Conservation (phyloP, 805 yeast genomes). For the Saturnispora silvae region DNA sequence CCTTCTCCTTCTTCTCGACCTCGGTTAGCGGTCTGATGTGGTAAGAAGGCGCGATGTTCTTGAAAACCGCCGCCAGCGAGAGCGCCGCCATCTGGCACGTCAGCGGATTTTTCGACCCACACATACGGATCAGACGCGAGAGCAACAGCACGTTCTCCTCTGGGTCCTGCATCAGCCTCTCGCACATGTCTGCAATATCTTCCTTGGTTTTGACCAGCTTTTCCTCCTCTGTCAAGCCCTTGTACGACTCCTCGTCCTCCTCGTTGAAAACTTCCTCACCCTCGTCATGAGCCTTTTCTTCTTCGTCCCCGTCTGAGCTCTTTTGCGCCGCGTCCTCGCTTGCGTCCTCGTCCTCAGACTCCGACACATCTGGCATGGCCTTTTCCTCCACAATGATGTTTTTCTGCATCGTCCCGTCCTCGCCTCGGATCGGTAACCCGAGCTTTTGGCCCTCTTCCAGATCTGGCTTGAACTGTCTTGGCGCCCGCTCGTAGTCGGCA, state of each 20-base stretch:
- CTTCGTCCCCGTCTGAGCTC: slow-evolving; percentile 10
- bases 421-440: slow-evolving; percentile 67
- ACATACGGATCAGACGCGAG: slow-evolving; percentile 59
- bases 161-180: slow-evolving; percentile 72
- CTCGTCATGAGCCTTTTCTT: slow-evolving; percentile 8
- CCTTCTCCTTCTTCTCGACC: slow-evolving; percentile 69
- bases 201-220: slow-evolving; percentile 57
- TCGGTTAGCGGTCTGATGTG: slow-evolving; percentile 76
- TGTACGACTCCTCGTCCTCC: slow-evolving; percentile 30
- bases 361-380: slow-evolving; percentile 10
- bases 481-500: slow-evolving; percentile 49
- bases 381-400: slow-evolving; percentile 33
- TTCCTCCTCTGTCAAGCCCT: slow-evolving; percentile 40
- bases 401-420: slow-evolving; percentile 66
- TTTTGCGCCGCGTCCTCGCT: slow-evolving; percentile 8
- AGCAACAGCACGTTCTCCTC: slow-evolving; percentile 67
- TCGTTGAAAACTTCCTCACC: slow-evolving; percentile 17
- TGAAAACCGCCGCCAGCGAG: slow-evolving; percentile 77
- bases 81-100: slow-evolving; percentile 63
- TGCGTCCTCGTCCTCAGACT: slow-evolving; percentile 8
- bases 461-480: slow-evolving; percentile 42
- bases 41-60: slow-evolving; percentile 79
- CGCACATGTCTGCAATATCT: slow-evolving; percentile 73
- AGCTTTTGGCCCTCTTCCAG: slow-evolving; percentile 41
- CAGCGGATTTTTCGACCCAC: slow-evolving; percentile 53